Base-by-base conservation (phyloP, 331 rosid genomes). In the Rosa hybrid region DNA sequence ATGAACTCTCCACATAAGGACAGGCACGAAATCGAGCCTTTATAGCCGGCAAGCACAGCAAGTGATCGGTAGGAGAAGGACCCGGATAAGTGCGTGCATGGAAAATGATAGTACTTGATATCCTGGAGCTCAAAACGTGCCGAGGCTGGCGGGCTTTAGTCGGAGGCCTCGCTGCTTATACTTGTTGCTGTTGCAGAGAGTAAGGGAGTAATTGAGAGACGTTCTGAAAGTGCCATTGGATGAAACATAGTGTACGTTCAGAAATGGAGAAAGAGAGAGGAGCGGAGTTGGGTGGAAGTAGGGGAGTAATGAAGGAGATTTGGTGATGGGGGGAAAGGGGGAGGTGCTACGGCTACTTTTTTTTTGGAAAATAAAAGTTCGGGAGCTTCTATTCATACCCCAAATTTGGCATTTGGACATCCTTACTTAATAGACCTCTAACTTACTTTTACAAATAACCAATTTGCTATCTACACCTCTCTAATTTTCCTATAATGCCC, bases 1-100 rank as follows among this genome's bases (percentile, higher is more conserved):
- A 95, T 86, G 90, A 93, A 95, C 71, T 95, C 98, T 0, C 99
- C 99, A 12, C 94, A 90, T 2, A 92, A 62, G 46, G 98, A 95
- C 17, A 92, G 60, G 80, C 88, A 92, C 21, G 98, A 95, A 72
- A 95, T 91, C 0, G 97, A 86, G 25, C 98, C 91, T 21, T 85
- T 81, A 41, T 92, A 98, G 7, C 88, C 96, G 0, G 94, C 86
- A 62, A 95, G 99, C 63, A 93, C 86, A 0, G 97, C 97, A 23
- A 95, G 70, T 23, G 87, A 79, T 14, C 84, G 80, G 72, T 88
- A 89, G 0, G 94, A 87, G 80, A 23, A 53, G 42, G 73, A 80
- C 81, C 87, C 84, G 0, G 90, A 81, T 76, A 39, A 0, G 16
- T 90, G 81, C 56, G 50, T 63, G 63, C 51, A 49, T 25, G 82